phyloP scores from a whole-genome alignment of 345 rosid genomes.

The Pugionium dolabratum region DNA sequence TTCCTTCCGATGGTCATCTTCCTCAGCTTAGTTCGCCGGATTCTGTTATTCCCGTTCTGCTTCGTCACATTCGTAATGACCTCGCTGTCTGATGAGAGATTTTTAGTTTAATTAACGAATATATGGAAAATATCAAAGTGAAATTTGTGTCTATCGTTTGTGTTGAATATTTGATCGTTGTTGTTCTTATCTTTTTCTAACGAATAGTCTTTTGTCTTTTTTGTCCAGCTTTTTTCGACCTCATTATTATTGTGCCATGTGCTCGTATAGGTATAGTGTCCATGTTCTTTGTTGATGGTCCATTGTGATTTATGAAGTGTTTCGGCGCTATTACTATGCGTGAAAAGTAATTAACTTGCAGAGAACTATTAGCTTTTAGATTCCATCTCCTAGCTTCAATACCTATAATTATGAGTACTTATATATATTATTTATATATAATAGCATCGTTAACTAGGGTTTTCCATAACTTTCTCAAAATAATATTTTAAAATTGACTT shows the following conservation, averaged over 20 bases:
- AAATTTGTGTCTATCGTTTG: constrained; percentile 28
- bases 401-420: background rate
- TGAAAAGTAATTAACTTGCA: background rate
- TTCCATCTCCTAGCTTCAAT: background rate
- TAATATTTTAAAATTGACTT: too few relatives aligned
- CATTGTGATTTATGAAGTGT: constrained; percentile 26
- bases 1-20: constrained; percentile 81
- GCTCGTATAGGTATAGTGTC: constrained; percentile 8
- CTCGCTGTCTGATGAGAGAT: constrained; percentile 42
- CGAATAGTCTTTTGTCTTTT: constrained; percentile 27
- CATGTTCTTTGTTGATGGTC: constrained; percentile 20
- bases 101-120: background rate
- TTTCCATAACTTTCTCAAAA: too few relatives aligned
- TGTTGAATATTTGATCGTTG: constrained; percentile 9
- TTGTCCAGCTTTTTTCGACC: constrained; percentile 26
- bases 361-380: background rate
- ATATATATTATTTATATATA: background rate
- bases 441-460: too few relatives aligned
- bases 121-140: constrained; percentile 16
- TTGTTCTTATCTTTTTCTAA: constrained; percentile 27
- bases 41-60: constrained; percentile 65
- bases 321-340: background rate
- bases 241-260: constrained; percentile 3
- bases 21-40: constrained; percentile 98
- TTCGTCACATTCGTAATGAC: constrained; percentile 69